These are phyloP conservation scores for Quercus tomentella DNA, from an alignment of 331 rosid genomes.

Conservation along the genomic window DNA sequence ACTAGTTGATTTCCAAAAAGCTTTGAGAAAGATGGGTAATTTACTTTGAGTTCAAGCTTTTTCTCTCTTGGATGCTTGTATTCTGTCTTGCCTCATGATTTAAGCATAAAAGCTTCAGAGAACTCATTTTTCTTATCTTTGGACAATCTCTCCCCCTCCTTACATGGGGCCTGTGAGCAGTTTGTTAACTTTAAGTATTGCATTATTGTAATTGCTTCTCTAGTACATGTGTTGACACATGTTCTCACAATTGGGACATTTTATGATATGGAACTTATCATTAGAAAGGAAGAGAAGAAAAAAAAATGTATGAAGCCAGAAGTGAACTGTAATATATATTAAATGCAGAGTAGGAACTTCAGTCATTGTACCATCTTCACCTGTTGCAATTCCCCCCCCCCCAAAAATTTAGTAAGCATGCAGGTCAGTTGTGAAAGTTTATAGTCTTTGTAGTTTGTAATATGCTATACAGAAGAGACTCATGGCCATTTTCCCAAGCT, in stretches of 20 bases:
- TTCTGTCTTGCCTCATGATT: too few species aligned
- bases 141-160: too few species aligned
- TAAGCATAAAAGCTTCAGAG: too few species aligned
- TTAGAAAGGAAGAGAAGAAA: too few species aligned
- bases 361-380: constrained; percentile 3
- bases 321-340: background rate
- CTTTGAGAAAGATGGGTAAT: constrained; percentile 59
- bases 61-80: background rate
- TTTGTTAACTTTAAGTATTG: background rate
- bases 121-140: too few species aligned
- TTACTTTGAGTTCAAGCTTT: constrained; percentile 22
- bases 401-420: background rate
- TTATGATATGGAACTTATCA: background rate
- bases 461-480: background rate
- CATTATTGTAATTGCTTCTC: background rate
- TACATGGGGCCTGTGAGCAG: too few species aligned
- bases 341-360: background rate
- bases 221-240: background rate
- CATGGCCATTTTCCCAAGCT: background rate
- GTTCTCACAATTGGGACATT: background rate
- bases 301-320: background rate
- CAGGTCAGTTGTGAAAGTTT: background rate
- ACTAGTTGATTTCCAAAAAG: constrained; percentile 43
- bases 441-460: background rate
- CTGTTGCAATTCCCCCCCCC: background rate